phyloP scores from a whole-genome alignment of 2,329 filamentous ascomycete species.

The Celoporthe dispersa region DNA sequence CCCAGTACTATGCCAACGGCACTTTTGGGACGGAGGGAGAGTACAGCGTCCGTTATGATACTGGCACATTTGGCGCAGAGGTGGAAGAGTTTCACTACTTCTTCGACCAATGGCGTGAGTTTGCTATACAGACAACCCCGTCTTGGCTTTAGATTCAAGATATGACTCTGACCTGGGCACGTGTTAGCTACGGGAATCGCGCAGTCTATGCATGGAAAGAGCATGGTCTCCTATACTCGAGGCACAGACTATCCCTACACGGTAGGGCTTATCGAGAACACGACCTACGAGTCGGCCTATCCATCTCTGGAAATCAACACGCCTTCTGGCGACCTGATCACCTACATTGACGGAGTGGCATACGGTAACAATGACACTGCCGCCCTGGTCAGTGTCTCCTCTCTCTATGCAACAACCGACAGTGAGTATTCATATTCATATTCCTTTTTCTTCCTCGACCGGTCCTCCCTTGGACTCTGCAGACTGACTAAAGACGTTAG shows the following conservation, averaged over 20 bases:
- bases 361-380: constrained; percentile 11
- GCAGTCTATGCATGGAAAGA: constrained; percentile 15
- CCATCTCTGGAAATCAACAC: constrained; percentile 6
- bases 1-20: constrained; percentile 1
- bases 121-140: background rate
- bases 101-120: constrained; percentile 9
- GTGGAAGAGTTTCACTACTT: constrained; percentile 11
- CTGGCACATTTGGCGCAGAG: constrained; percentile 2
- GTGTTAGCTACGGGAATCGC: constrained; percentile 4
- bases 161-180: background rate
- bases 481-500: background rate
- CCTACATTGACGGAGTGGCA: constrained; percentile 7
- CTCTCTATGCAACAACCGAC: constrained; percentile 4
- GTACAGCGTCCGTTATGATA: constrained; percentile 10
- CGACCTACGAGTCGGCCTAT: constrained; percentile 5
- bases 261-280: constrained; percentile 10
- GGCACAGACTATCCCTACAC: constrained; percentile 7
- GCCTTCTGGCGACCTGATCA: background rate
- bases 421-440: background rate
- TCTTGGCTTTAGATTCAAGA: background rate
- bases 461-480: too few relatives aligned
- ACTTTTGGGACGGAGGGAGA: constrained; percentile 4
- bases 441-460: too few relatives aligned
- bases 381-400: background rate
- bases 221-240: constrained; percentile 7